phyloP scores from a whole-genome alignment of 2,329 filamentous ascomycete species.

The Fusarium mexicanum region DNA sequence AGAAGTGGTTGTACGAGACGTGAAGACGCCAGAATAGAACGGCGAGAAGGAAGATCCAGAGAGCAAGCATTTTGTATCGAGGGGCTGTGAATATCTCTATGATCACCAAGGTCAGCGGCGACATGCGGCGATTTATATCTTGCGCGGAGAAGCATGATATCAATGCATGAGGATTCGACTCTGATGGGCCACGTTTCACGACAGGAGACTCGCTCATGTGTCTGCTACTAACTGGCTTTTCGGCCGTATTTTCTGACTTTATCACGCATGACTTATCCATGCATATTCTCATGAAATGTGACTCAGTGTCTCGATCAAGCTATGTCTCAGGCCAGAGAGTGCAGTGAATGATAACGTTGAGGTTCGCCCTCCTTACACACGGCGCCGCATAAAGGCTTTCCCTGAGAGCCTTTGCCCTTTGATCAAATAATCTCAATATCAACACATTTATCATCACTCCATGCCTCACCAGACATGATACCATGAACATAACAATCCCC shows the following conservation, averaged over 20 bases:
- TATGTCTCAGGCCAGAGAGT: rapidly evolving
- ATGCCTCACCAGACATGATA: not conserved
- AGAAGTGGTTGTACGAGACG: not conserved
- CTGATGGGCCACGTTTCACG: not conserved
- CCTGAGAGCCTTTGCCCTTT: rapidly evolving
- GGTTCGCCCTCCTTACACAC: no score
- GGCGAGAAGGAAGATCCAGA: rapidly evolving
- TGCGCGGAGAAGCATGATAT: not conserved
- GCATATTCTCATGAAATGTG: no score
- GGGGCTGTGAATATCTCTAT: rapidly evolving
- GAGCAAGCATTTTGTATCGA: not conserved
- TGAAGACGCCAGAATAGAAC: not conserved
- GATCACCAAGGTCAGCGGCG: rapidly evolving
- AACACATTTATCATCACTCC: not conserved
- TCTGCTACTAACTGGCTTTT: rapidly evolving
- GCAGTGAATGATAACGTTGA: not conserved
- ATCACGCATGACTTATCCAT: no score
- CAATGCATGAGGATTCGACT: no score
- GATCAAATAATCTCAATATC: not conserved
- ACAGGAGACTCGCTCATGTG: not conserved
- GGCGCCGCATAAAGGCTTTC: not conserved
- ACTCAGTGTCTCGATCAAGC: no score
- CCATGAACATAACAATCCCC: conserved; percentile 9
- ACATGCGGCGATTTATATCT: not conserved
- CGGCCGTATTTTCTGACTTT: rapidly evolving